phyloP scores from a whole-genome alignment of 31 red algal genomes.

The Porphyra umbilicalis region DNA sequence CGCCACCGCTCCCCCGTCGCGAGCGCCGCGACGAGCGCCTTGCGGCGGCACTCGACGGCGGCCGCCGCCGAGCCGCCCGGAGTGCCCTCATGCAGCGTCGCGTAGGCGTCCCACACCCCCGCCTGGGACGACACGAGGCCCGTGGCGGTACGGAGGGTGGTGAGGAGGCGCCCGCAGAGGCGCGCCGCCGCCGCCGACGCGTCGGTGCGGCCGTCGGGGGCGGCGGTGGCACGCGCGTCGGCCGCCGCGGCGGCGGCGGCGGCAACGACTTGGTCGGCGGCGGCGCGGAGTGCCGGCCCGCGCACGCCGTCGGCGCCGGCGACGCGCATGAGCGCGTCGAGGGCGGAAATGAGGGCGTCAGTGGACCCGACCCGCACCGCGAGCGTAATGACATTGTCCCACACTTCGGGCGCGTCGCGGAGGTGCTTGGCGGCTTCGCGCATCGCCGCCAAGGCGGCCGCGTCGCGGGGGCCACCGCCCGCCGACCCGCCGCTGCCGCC shows the following conservation, averaged over 20 bases:
- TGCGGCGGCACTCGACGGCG: slow-evolving; percentile 32
- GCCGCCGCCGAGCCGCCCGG: slow-evolving; percentile 13
- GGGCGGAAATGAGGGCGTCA: slow-evolving; percentile 25
- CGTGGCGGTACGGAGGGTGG: slow-evolving; percentile 46
- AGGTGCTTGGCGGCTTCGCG: slow-evolving; percentile 51
- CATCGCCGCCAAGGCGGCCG: slow-evolving; percentile 56
- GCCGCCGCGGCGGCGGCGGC: slow-evolving; percentile 16
- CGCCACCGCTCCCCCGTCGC: slow-evolving; percentile 37
- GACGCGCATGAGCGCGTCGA: slow-evolving; percentile 58
- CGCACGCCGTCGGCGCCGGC: slow-evolving; percentile 47
- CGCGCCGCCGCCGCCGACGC: slow-evolving; percentile 31
- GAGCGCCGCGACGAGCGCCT: slow-evolving; percentile 48
- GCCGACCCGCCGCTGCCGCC: background rate
- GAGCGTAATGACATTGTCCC: slow-evolving; percentile 63
- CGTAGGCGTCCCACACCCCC: slow-evolving; percentile 74
- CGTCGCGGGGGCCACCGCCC: background rate
- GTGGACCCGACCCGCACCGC: slow-evolving; percentile 28
- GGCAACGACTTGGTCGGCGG: slow-evolving; percentile 57
- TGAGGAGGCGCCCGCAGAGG: slow-evolving; percentile 43
- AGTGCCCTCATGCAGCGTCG: slow-evolving; percentile 52
- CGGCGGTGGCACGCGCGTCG: background rate
- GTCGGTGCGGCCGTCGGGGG: slow-evolving; percentile 2
- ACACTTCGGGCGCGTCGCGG: slow-evolving; percentile 71
- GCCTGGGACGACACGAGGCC: slow-evolving; percentile 67
- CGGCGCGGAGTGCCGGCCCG: slow-evolving; percentile 27